Base-by-base conservation (phyloP, 2,329 filamentous ascomycete genomes). In the Tolypocladium album region DNA sequence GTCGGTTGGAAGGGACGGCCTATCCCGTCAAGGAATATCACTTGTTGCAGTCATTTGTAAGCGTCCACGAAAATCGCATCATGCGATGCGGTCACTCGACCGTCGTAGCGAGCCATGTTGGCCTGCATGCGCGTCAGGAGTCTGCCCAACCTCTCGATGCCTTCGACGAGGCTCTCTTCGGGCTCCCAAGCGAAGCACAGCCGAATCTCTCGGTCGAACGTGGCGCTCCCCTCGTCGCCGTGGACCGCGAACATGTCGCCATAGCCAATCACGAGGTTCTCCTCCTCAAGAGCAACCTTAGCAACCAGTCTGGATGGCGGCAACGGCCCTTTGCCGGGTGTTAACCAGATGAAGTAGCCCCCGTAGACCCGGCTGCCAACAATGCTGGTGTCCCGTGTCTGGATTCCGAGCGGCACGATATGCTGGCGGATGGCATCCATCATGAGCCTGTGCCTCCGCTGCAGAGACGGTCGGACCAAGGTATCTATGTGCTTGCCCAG, bases 291-390 rank as follows among this genome's bases (percentile, higher is more conserved):
- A 20, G 87, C 87, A 45, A 77, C 76, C 65, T 79, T 74, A 8
- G 83, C 82, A 39, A 91, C 76, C 9, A 80, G 78, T 39, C 74
- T 84, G 11, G 79, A 76, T 59, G 88, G 74, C 3, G 76, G 53
- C 59, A 63, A 71, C 1, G 71, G 63, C 0, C 87, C 55, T 3
- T 20, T n/a, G n/a, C 27, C 86, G 5, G 96, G 72, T 1, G 78
- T 79, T 34, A 95, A 72, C 91, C 91, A 96, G 56, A 96, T 77
- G 71, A 96, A 96, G 70, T 93, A 96, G 0, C 92, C 92, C 0
- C 92, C 92, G 38, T 87, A 88, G 3, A 87, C 71, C 4, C 76
- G 70, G 40, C 76, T 72, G 59, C 75, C 70, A 1, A 71, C 67
- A 59, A 81, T 73, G 17, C 66, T 72, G 22, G 68, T 64, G 65